Conservation (phyloP, 768 basidiomycete species). For the Boletus rubescentipes region DNA sequence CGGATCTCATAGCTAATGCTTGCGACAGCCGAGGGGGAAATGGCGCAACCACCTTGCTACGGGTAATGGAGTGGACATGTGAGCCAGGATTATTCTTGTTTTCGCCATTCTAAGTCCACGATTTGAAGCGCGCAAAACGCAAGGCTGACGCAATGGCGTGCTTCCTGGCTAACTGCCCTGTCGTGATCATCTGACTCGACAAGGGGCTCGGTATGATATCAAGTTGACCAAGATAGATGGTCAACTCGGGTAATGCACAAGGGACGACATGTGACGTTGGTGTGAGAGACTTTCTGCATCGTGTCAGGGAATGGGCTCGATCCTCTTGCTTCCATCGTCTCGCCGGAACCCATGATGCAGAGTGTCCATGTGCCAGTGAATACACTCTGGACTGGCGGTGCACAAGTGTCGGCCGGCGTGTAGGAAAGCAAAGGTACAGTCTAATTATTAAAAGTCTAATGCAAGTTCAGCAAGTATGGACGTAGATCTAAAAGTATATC, state of each 20-base stretch:
- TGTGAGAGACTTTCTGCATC: conserved; percentile 7
- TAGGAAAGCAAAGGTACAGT: background rate
- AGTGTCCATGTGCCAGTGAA: background rate
- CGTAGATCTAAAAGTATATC: background rate
- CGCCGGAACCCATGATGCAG: background rate
- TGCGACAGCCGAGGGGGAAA: conserved; percentile 12
- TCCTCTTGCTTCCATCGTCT: background rate
- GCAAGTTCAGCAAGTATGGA: background rate
- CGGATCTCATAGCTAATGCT: background rate
- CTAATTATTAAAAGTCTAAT: background rate
- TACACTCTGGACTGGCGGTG: no score
- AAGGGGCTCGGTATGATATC: no score
- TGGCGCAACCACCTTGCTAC: conserved; percentile 18
- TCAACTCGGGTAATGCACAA: background rate
- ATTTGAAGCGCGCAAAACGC: background rate
- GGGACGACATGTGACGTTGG: conserved; percentile 7
- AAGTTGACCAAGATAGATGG: no score
- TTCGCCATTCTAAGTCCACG: conserved; percentile 10
- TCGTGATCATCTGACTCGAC: background rate
- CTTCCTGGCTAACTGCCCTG: background rate
- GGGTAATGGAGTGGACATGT: conserved; percentile 13
- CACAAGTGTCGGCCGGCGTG: no score
- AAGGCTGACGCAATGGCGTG: background rate
- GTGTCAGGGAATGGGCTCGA: background rate
- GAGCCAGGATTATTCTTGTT: conserved; percentile 11